Evolutionary conservation across 2,329 filamentous ascomycete genomes (phyloP).

Genomic region (Fusarium foetens): DNA sequence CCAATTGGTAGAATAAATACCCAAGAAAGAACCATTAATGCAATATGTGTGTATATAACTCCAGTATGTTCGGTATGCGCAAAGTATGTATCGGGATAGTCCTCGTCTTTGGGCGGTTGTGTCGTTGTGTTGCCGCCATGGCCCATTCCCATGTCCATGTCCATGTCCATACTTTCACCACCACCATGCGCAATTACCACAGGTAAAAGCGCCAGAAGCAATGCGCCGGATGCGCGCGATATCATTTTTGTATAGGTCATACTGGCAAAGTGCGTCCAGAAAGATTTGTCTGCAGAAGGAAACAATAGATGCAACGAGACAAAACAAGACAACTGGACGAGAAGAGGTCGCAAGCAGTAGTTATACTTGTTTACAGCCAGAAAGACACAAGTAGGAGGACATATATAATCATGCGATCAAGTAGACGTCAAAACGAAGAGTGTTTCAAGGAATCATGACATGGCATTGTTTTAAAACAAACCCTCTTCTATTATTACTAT

Average conservation of each 20-base stretch:
- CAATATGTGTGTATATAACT: conserved; percentile 75
- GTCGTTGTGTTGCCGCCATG: conserved; percentile 18
- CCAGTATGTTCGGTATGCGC: conserved; percentile 61
- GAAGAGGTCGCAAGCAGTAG: neutral
- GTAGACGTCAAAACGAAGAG: neutral
- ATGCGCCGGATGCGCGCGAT: neutral
- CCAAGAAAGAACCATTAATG: conserved; percentile 77
- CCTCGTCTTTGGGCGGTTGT: conserved; percentile 43
- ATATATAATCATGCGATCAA: conserved; percentile 19
- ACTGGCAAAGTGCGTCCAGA: neutral
- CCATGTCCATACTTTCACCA: conserved; percentile 22
- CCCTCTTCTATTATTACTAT: neutral
- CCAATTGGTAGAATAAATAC: conserved; percentile 77
- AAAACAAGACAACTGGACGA: neutral
- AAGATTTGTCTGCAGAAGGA: neutral
- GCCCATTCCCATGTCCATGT: conserved; percentile 7
- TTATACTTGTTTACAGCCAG: neutral
- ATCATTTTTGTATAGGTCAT: conserved; percentile 6
- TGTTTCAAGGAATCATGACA: conserved; percentile 30
- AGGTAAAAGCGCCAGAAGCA: conserved; percentile 32
- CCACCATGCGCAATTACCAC: conserved; percentile 35
- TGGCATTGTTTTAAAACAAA: conserved; percentile 25
- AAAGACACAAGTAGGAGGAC: neutral
- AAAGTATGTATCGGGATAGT: conserved; percentile 68
- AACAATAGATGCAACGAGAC: neutral